These are phyloP conservation scores for Selaginella moellendorffii DNA, from an alignment of 75 land plant species.

Conservation along the genomic window DNA sequence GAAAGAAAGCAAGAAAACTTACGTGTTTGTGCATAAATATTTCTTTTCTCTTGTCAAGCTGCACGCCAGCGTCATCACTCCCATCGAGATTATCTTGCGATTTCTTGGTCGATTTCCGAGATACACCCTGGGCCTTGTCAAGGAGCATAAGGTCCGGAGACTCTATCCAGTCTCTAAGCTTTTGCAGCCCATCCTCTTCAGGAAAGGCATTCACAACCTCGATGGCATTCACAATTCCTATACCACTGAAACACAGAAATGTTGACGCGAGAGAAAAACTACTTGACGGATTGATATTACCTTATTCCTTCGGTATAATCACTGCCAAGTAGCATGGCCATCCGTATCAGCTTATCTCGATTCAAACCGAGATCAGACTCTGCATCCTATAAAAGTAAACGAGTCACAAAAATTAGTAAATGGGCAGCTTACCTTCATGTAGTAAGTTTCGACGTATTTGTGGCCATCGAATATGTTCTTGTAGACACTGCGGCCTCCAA, in stretches of 20 bases:
- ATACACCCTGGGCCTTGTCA: slow-evolving; percentile 17
- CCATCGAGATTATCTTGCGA: slow-evolving; percentile 12
- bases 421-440: slow-evolving; percentile 74
- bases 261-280: background rate
- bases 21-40: slow-evolving; percentile 89
- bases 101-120: slow-evolving; percentile 18
- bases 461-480: slow-evolving; percentile 97
- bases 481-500: slow-evolving; percentile 87
- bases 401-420: slow-evolving; percentile 38
- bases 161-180: slow-evolving; percentile 78
- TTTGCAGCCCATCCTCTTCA: slow-evolving; percentile 73
- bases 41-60: background rate
- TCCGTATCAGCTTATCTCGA: slow-evolving; percentile 61
- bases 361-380: slow-evolving; percentile 76
- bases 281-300: slow-evolving; percentile 17
- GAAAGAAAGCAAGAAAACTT: background rate
- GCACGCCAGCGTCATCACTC: slow-evolving; percentile 5
- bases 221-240: slow-evolving; percentile 97
- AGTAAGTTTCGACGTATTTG: slow-evolving; percentile 94
- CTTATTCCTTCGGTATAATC: slow-evolving; percentile 98
- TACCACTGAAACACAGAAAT: slow-evolving; percentile 46
- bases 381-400: slow-evolving; percentile 42
- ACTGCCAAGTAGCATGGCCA: slow-evolving; percentile 96
- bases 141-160: slow-evolving; percentile 78
- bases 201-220: slow-evolving; percentile 93